Base-by-base conservation (phyloP, 176 grass and related monocot genomes). In the Aegilops bicornis region DNA sequence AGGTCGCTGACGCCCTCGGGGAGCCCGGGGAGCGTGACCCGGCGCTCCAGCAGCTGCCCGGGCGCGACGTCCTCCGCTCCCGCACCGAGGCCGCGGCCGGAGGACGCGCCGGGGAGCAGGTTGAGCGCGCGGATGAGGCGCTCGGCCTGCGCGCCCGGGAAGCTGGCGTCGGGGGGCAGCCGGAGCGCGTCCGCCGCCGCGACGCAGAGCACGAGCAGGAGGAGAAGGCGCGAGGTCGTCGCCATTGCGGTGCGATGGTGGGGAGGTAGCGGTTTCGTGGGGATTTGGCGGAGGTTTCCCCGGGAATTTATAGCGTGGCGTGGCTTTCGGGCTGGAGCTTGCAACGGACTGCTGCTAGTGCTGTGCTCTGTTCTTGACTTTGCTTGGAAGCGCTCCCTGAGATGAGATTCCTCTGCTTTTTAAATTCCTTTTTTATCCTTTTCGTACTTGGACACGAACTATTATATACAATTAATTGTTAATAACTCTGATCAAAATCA, bases 61-160 rank as follows among this genome's bases (percentile, higher is more conserved):
- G 78, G 48, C 24, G 82, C 85, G 0, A 77, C 70, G 0, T 8
- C 58, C 50, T 31, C 79, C 1, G 4, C 13, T 1, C 14, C 15
- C 15, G 23, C 61, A 0, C 24, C 47, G 0, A 2, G 78, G 71
- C 9, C 68, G 77, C 81, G 67, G 14, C 72, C 48, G 4, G 85
- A 59, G 54, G 19, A 24, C 20, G 90, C 87, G 43, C 76, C 85
- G n/a, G 96, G 96, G 8, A 90, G 86, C 86, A 98, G 93, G 72
- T 98, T 98, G 81, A 98, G 87, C 64, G 93, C 79, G 82, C 88
- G 86, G 81, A 98, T 95, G 42, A 98, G 89, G 54, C 88, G 81
- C 80, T 98, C 88, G 0, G 96, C 88, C 81, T 93, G 91, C 77
- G 87, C 82, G 19, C 54, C 70, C 11, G 96, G 86, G 86, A 92